Conservation (phyloP, 352 stramenopile genomes). For the Phytophthora tubulina region DNA sequence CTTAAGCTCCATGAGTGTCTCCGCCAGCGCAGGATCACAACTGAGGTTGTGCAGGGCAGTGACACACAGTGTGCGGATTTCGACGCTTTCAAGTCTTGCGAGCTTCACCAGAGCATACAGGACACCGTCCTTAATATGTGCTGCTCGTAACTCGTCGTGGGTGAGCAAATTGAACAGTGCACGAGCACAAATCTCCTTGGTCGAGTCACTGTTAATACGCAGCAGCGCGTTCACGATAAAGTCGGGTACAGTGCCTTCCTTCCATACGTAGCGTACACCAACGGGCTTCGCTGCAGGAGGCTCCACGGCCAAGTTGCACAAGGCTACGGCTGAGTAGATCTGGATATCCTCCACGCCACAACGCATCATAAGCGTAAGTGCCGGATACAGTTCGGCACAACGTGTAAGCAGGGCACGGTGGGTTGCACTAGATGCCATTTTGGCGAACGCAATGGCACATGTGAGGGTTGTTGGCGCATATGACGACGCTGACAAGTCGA, state of each 20-base stretch:
- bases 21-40: slow-evolving; percentile 73
- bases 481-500: slow-evolving; percentile 70
- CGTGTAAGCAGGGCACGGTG: slow-evolving; percentile 71
- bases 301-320: slow-evolving; percentile 88
- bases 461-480: slow-evolving; percentile 76
- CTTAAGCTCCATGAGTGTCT: slow-evolving; percentile 87
- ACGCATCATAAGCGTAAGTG: slow-evolving; percentile 90
- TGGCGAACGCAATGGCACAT: slow-evolving; percentile 83
- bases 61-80: slow-evolving; percentile 85
- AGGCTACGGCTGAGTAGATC: slow-evolving; percentile 88
- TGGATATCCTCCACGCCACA: slow-evolving; percentile 89
- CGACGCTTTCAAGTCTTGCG: slow-evolving; percentile 79
- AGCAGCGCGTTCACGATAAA: slow-evolving; percentile 92
- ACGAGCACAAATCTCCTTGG: slow-evolving; percentile 89
- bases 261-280: slow-evolving; percentile 80
- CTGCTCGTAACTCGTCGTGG: slow-evolving; percentile 79
- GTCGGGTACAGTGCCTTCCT: slow-evolving; percentile 87
- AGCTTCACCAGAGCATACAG: slow-evolving; percentile 91
- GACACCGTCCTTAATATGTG: slow-evolving; percentile 89
- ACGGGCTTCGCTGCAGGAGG: slow-evolving; percentile 48
- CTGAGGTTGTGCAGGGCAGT: slow-evolving; percentile 88
- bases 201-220: slow-evolving; percentile 90
- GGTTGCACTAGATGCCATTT: slow-evolving; percentile 68
- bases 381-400: slow-evolving; percentile 75
- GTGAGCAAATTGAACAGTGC: slow-evolving; percentile 90